Base-by-base conservation (phyloP, 495 filamentous ascomycete species). In the Daldinia vernicosa region DNA sequence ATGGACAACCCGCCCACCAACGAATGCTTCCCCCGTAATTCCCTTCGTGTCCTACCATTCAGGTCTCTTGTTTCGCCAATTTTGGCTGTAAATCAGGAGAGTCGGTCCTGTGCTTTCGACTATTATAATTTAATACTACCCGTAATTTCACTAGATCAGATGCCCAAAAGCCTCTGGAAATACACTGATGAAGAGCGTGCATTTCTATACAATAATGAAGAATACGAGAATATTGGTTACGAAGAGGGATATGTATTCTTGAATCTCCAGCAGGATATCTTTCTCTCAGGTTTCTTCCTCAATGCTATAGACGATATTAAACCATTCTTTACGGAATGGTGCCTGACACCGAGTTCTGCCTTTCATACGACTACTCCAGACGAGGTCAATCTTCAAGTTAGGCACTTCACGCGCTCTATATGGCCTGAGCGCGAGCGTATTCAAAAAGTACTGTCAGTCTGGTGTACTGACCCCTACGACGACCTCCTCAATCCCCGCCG, bases 61-160 rank as follows among this genome's bases (percentile, higher is more conserved):
- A 62, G 45, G 26, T 54, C 35, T 15, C 66, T 68, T 9, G 58
- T 40, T 17, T 68, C 66, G 11, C 58, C 66, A 0, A 15, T n/a
- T 52, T 15, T 63, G 6, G 5, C 19, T 12, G 37, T 52, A 12
- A 63, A 57, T n/a, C 26, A 2, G 4, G 66, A 68, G 37, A 62
- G 66, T 19, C 58, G 66, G 19, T 11, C 3, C 14, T 68, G 19
- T n/a, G 50, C 58, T 15, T 17, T 39, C 3, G 2, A 45, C 9
- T 62, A 54, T 26, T 67, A 60, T 17, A 26, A 55, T n/a, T 0
- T 33, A 9, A 39, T n/a, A 6, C 47, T 67, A 27, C 5, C 11
- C 5, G 43, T n/a, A n/a, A n/a, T n/a, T n/a, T n/a, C n/a, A n/a
- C n/a, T n/a, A n/a, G n/a, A n/a, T n/a, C n/a, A n/a, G n/a, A n/a